Base-by-base conservation (phyloP, 1,284 basidiomycete genomes). In the Tranzscheliella williamsii region DNA sequence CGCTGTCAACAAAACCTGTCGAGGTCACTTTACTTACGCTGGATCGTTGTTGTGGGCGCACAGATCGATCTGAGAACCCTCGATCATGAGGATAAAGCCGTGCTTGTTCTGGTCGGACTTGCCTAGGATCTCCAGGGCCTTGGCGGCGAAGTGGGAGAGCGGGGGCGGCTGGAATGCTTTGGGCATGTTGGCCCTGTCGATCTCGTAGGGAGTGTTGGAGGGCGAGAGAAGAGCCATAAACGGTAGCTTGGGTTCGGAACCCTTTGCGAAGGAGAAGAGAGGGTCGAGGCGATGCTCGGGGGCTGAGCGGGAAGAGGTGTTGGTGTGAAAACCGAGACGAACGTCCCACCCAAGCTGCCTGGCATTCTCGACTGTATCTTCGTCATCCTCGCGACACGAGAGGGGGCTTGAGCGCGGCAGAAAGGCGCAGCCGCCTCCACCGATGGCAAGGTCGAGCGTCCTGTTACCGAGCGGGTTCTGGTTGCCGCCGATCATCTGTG, bases 351-450 rank as follows among this genome's bases (percentile, higher is more conserved):
- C 70, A 22, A 53, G 47, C 29, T 50, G 32, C 31, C 42, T 38
- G 4, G 78, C 72, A 9, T 37, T 35, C 7, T 39, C 29, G 0
- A 80, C 46, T 9, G 79, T 43, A 40, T 80, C 78, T 16, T 60
- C 46, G 13, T 62, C 61, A 35, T 80, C 78, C 27, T 52, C 64
- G 12, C 79, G 48, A 42, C 77, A 79, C 1, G 73, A 75, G 5
- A 42, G 46, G 0, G 23, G 21, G 20, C 60, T 61, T 0, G 72
- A 47, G 7, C 70, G 73, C 23, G 78, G 78, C 15, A 78, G 40
- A 52, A 79, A 79, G 51, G 70, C 75, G 42, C 78, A 78, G 11
- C 58, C 64, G 1, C 79, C 79, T 1, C 79, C 79, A 3, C 79
- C 79, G 23, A 80, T 71, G 18, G 79, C 79, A 6, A 79, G 44